Evolutionary conservation across 805 yeast genomes (phyloP), one percentile per base, ranked within the genome.

Genomic region (Zygosaccharomyces siamensis): DNA sequence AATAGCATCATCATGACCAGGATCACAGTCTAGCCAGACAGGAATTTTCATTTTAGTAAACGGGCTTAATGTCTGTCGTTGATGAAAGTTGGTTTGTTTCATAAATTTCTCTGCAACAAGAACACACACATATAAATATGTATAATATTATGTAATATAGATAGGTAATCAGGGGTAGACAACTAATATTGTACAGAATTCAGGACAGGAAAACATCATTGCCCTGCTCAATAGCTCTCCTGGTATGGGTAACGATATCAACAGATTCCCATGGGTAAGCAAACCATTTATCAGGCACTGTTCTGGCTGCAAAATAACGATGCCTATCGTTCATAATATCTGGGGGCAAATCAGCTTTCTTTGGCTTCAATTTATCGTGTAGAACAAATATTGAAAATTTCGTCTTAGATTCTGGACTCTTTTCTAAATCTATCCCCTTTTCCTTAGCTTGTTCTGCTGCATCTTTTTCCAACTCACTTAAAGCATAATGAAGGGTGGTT

Each of bases 11-110:
- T 89, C 96, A 59, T 85, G 93, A 1, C 96, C 96, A 0, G 96
- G 95, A 61, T 89, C 96, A 65, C 96, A 89, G 67, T 89, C 96
- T 10, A 89, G 66, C 96, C 96, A 89, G 4, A 89, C 59, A 0
- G 95, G 95, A 18, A 81, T 77, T 48, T 56, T 31, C 44, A 30
- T 41, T 14, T 28, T 30, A 18, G 20, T 18, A 18, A 3, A 18
- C 3, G 20, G 20, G 2, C 20, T 18, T 18, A 18, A 18, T 18
- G 20, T 18, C 2, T 18, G 20, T 18, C 20, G 20, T 3, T 18
- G 20, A 3, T 3, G 20, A 18, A 18, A 18, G 20, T 18, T 18
- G 20, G 2, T 18, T 18, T 18, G 20, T 18, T 18, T 18, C 20
- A 18, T 18, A 3, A 3, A 18, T 2, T 18, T 18, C 3, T 18